Percentiles rank a stretch among this genome's conserved stretches.
Conservation (phyloP, 2,329 filamentous ascomycete genomes). For the Graphiopsis chlorocephala region DNA sequence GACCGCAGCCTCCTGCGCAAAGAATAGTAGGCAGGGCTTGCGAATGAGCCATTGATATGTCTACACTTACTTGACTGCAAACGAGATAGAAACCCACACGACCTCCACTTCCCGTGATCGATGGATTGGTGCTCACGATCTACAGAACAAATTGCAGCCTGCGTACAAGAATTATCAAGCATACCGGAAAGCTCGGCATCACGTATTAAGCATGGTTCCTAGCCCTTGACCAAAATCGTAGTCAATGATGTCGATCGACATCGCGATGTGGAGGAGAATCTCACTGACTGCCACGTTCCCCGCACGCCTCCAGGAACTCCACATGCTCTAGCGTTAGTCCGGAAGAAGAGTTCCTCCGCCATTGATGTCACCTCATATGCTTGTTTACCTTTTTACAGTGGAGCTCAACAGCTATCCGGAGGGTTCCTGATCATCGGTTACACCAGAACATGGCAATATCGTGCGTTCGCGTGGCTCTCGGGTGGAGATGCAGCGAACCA, state of each 20-base stretch:
- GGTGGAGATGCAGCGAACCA: neutral
- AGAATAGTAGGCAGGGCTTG: neutral
- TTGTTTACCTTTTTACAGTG: neutral
- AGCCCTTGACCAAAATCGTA: neutral
- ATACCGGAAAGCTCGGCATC: neutral
- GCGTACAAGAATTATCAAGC: neutral
- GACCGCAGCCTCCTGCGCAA: neutral
- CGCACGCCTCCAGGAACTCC: neutral
- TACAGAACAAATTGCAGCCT: neutral
- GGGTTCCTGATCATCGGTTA: neutral
- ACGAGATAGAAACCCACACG: no score
- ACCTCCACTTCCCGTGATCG: neutral
- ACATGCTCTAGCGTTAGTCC: neutral
- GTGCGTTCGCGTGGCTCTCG: neutral
- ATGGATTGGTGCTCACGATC: neutral
- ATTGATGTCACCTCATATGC: conserved; percentile 1
- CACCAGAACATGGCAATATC: neutral
- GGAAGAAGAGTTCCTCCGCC: neutral
- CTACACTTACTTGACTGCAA: no score
- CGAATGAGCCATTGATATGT: no score
- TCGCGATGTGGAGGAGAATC: neutral
- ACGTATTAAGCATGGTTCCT: neutral
- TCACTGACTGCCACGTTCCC: neutral
- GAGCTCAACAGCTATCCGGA: neutral
- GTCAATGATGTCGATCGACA: neutral